phyloP scores from a whole-genome alignment of 1,139 yeast species.

The Dujonia santamariae region DNA sequence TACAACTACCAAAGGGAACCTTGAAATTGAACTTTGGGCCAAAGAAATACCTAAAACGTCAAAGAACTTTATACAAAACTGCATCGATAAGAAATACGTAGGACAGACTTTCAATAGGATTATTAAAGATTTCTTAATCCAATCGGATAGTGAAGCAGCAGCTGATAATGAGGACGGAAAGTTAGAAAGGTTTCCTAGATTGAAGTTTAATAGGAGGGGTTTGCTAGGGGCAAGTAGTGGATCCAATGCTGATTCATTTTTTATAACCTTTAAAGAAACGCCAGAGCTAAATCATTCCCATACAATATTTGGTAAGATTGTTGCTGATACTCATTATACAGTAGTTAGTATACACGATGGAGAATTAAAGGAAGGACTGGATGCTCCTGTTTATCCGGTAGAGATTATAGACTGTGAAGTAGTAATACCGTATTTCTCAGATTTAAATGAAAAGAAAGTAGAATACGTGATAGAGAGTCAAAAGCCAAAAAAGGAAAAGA shows the following conservation, averaged over 20 bases:
- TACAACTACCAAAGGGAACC: slow-evolving; percentile 56
- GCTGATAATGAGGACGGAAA: slow-evolving; percentile 21
- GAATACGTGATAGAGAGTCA: slow-evolving; percentile 13
- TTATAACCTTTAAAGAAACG: slow-evolving; percentile 49
- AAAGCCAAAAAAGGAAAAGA: slow-evolving; percentile 23
- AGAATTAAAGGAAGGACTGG: slow-evolving; percentile 31
- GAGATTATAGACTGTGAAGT: slow-evolving; percentile 40
- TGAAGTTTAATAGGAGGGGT: slow-evolving; percentile 55
- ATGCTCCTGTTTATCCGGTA: slow-evolving; percentile 53
- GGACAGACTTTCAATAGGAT: slow-evolving; percentile 41
- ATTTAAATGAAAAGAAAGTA: slow-evolving; percentile 21
- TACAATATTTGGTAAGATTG: slow-evolving; percentile 62
- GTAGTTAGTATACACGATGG: slow-evolving; percentile 51
- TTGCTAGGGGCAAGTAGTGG: slow-evolving; percentile 44
- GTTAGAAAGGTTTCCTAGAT: slow-evolving; percentile 35
- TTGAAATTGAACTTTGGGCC: slow-evolving; percentile 69
- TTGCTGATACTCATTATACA: slow-evolving; percentile 57
- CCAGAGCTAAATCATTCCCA: slow-evolving; percentile 45
- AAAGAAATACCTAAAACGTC: slow-evolving; percentile 59
- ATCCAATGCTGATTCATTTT: slow-evolving; percentile 43
- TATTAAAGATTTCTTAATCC: slow-evolving; percentile 33
- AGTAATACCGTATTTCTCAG: slow-evolving; percentile 49
- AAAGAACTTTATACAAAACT: slow-evolving; percentile 46
- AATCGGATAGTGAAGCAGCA: slow-evolving; percentile 13
- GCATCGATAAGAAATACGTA: slow-evolving; percentile 41